Conservation (phyloP, 148 eudicot species). For the Drosera capensis region DNA sequence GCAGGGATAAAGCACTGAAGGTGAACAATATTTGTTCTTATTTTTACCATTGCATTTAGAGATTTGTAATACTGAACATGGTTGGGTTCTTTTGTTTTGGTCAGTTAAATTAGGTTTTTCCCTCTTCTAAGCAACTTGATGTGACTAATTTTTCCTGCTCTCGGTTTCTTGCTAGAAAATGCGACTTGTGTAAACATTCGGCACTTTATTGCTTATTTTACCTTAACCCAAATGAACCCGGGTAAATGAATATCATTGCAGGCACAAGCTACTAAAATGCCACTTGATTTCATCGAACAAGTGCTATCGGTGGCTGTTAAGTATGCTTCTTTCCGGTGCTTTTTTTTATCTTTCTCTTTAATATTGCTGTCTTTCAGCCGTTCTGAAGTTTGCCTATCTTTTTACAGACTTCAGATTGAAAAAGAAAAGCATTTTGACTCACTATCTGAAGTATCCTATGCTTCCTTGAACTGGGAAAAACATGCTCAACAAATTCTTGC, state of each 20-base stretch:
- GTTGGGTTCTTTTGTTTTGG: not conserved
- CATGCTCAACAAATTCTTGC: constrained; percentile 38
- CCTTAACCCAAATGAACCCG: no score
- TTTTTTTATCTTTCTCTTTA: not conserved
- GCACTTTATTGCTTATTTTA: no score
- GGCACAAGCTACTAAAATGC: constrained; percentile 35
- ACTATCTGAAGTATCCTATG: constrained; percentile 32
- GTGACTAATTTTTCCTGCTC: no score
- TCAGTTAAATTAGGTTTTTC: no score
- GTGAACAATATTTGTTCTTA: constrained; percentile 11
- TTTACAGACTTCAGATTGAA: constrained; percentile 68
- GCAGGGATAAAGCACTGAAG: constrained; percentile 80
- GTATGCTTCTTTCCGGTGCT: constrained; percentile 30
- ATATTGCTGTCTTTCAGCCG: not conserved
- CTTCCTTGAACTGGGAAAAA: constrained; percentile 67
- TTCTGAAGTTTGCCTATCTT: not conserved
- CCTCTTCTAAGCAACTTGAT: no score
- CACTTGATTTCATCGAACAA: constrained; percentile 41
- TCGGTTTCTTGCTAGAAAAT: no score
- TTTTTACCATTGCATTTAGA: not conserved
- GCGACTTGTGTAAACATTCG: no score
- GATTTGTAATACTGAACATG: not conserved
- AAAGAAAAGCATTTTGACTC: constrained; percentile 41
- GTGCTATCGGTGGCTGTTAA: constrained; percentile 46
- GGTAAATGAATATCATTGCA: constrained; percentile 14